Base-by-base conservation (phyloP, 2,329 filamentous ascomycete genomes). In the Colletotrichum sojae region DNA sequence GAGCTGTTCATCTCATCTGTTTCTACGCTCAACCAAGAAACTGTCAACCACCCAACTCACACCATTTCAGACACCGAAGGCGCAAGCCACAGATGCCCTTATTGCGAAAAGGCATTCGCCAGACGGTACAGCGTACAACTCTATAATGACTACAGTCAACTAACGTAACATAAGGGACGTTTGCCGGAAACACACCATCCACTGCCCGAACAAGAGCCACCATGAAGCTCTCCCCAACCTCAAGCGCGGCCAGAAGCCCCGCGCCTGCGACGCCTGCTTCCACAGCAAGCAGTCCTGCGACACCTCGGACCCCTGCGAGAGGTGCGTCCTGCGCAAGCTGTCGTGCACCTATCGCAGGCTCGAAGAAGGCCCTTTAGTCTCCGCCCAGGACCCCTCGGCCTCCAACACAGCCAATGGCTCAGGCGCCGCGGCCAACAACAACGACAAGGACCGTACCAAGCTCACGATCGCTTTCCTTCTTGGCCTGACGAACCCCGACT, bases 231-330 rank as follows among this genome's bases (percentile, higher is more conserved):
- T 76, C 1, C 73, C 73, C 3, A 71, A 72, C 1, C 69, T 73
- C 9, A 74, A 73, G 45, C 73, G 76, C 5, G 76, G 76, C 15
- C 75, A 76, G 36, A 76, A 75, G 49, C 73, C 75, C 0, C 63
- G 69, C 1, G 76, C 76, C 3, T 78, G 77, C 62, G 75, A 77
- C 20, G 71, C 72, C 2, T 78, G 77, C 60, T 77, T 75, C 58
- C 71, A 70, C 27, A 75, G 75, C 69, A 77, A 77, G 39, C 69
- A 75, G 13, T 73, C 74, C 18, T 78, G 76, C 63, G 75, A 78
- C 56, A 75, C 71, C 5, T 65, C 55, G 2, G 54, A 69, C 3
- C 75, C 75, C 0, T 78, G 77, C 56, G 60, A 69, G 3, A 70
- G 77, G 25, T 78, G 76, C 55, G 52, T 65, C 5, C 56, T 72